Evolutionary conservation across 176 grass and related monocot species (phyloP), one percentile per base, ranked within the genome.

Genomic region (Bromus sterilis): DNA sequence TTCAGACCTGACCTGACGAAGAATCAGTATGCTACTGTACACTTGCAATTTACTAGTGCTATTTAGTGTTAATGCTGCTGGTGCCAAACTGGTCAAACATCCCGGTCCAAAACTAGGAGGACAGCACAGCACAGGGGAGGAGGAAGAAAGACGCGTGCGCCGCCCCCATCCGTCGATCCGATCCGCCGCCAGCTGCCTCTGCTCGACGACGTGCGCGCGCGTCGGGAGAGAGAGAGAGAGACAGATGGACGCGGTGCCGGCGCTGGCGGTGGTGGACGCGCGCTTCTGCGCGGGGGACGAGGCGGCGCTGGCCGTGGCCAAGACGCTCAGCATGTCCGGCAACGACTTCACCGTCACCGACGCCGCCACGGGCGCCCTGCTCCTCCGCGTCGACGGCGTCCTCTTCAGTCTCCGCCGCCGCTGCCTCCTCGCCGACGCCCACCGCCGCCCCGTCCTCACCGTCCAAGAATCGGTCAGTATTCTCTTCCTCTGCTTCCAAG

Each of bases 251-350:
- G 64, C 75, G 18, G 76, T 57, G 67, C 75, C 56, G 58, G 67
- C 84, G 77, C 56, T 87, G 55, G 80, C 62, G 67, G 80, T 87
- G 80, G 79, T 83, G 42, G 72, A 75, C 79, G 70, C 62, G 71
- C 48, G 80, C 11, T 87, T 87, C 86, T 83, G 80, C 80, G 28
- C 64, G 11, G 78, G 43, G 59, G 72, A 82, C 71, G 64, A 57
- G 70, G 74, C 40, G 42, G 71, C 71, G 63, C 61, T 87, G 43
- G 63, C 60, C 0, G 80, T 87, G 5, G 5, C 44, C 48, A 82
- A 87, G 80, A 83, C 79, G 29, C 39, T 85, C 31, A 80, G 67
- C 82, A 49, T 79, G 72, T 79, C 82, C 40, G 81, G 55, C 14
- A 74, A 28, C 53, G 48, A 78, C 70, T 80, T 77, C 76, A 61